Percentiles rank a stretch among this genome's conserved stretches.
These are phyloP conservation scores for Aspergillus olivimuriae DNA, from an alignment of 495 filamentous ascomycete species.

Conservation along the genomic window DNA sequence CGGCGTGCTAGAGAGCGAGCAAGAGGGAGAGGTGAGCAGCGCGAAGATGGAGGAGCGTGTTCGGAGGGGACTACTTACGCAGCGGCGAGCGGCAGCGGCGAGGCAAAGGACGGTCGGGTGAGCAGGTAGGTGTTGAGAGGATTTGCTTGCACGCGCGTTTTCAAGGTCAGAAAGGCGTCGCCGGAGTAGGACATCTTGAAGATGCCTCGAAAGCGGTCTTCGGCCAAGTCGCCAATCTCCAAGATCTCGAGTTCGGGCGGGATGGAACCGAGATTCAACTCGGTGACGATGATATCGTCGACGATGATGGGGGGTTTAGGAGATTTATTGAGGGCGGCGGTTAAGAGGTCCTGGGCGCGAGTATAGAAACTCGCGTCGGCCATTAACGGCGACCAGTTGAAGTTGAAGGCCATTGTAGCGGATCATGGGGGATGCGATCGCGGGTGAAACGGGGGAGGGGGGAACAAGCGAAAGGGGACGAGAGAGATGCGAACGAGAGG, in stretches of 20 bases:
- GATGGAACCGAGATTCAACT: conserved; percentile 88
- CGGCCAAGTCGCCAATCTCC: conserved; percentile 93
- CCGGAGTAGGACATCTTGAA: conserved; percentile 98
- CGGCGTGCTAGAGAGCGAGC: conserved; percentile 45
- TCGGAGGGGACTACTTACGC: conserved; percentile 41
- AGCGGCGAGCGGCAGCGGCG: conserved; percentile 87
- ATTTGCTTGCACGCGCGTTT: conserved; percentile 94
- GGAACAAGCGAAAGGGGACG: neutral
- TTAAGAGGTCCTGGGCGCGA: conserved; percentile 88
- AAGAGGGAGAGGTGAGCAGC: conserved; percentile 10
- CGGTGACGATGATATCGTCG: conserved; percentile 97
- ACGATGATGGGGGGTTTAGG: conserved; percentile 98
- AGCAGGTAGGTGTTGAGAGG: conserved; percentile 92
- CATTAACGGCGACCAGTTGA: conserved; percentile 99
- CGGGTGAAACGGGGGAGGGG: conserved; percentile 1
- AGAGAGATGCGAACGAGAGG: neutral
- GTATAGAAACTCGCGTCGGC: conserved; percentile 86
- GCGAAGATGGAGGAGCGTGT: neutral
- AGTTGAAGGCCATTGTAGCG: conserved; percentile 97
- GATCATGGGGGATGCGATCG: conserved; percentile 25
- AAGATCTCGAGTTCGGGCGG: conserved; percentile 92
- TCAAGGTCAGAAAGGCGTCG: conserved; percentile 89
- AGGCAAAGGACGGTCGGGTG: conserved; percentile 85
- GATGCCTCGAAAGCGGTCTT: conserved; percentile 94
- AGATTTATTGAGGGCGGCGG: conserved; percentile 92